These are phyloP conservation scores for Phoma sp. DNA, from an alignment of 2,329 filamentous ascomycete species.

Conservation along the genomic window DNA sequence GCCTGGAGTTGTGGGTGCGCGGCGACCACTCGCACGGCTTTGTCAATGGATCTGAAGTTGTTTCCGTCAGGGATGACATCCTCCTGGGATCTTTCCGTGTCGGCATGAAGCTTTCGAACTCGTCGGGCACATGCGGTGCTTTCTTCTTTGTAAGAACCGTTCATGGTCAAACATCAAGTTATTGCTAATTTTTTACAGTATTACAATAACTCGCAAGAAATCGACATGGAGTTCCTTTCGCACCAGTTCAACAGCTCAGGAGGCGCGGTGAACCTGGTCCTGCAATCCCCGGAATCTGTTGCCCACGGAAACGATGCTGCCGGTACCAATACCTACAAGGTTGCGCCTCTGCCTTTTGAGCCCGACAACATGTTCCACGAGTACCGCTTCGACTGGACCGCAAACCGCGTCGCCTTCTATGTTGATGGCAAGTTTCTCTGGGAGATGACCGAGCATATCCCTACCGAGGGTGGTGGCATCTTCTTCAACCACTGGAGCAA, in stretches of 20 bases:
- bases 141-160: constrained; percentile 74
- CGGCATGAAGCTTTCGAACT: constrained; percentile 68
- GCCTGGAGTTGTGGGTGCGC: constrained; percentile 49
- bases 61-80: constrained; percentile 67
- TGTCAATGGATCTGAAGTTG: constrained; percentile 70
- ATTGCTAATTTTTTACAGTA: constrained; percentile 60
- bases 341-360: constrained; percentile 69
- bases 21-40: constrained; percentile 54
- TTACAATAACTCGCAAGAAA: constrained; percentile 79
- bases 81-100: constrained; percentile 75
- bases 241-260: constrained; percentile 65
- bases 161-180: not conserved
- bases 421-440: constrained; percentile 68
- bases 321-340: constrained; percentile 64
- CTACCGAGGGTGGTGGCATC: constrained; percentile 68
- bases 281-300: constrained; percentile 70
- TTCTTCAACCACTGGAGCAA: constrained; percentile 82
- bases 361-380: constrained; percentile 74
- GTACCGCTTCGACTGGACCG: constrained; percentile 79
- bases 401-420: constrained; percentile 70
- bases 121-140: constrained; percentile 74
- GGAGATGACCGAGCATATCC: constrained; percentile 65
- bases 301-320: constrained; percentile 68
- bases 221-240: constrained; percentile 82
- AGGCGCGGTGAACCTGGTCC: constrained; percentile 75